Base-by-base conservation (phyloP, 352 stramenopile genomes). In the Phytophthora meadii region DNA sequence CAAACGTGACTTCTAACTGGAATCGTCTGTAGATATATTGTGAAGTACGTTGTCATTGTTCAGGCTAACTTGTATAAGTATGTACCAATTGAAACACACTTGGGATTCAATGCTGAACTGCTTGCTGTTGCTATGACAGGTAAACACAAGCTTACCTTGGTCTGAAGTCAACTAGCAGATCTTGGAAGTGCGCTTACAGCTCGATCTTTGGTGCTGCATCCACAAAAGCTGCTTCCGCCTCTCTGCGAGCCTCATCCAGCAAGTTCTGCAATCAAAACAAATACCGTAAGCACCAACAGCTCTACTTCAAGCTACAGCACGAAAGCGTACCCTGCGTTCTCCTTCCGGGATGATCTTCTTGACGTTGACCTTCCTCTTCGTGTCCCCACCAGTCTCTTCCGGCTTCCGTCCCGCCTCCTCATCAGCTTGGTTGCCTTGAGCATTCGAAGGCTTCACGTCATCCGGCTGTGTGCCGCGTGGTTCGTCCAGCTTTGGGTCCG, bases 241-340 rank as follows among this genome's bases (percentile, higher is more conserved):
- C 73, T 54, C 68, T 67, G 25, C 76, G 76, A 8, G 76, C 76
- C 1, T 77, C 58, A 17, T 85, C 65, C 58, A 82, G 50, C 37
- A 85, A 52, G 60, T 76, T 82, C 77, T 85, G 47, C 54, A 54
- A 11, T 4, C 15, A 69, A 9, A 56, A 15, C 24, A 27, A 25
- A 30, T 27, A 50, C 22, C 59, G 34, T 64, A 4, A 66, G 14
- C 32, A 59, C 30, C 34, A 51, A 32, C 28, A 17, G 1, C 8
- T 36, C 3, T 36, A 2, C 8, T 11, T 36, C 30, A 11, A 34
- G 8, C 30, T 11, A 37, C 12, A 30, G 27, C n/a, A 14, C 54
- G 24, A 1, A 64, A 28, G 24, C 61, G 40, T 64, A 77, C 72
- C 60, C 53, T 79, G 54, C 67, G 67, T 40, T 60, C 59, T 39